phyloP scores from a whole-genome alignment of 1,139 yeast genomes.

The Lodderomyces pseudojiufengensis region DNA sequence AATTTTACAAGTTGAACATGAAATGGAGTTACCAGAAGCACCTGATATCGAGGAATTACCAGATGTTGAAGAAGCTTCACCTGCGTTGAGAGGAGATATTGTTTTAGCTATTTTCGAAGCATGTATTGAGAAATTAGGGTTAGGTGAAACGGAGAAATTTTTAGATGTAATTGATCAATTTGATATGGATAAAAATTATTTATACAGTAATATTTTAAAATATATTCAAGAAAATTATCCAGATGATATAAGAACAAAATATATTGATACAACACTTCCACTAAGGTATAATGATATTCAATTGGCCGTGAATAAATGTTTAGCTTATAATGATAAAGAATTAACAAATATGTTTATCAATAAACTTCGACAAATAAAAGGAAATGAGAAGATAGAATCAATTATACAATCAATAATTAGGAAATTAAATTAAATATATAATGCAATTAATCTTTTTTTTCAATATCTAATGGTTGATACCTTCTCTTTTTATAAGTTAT shows the following conservation, averaged over 20 bases:
- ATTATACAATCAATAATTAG: slow-evolving; percentile 30
- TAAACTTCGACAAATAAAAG: slow-evolving; percentile 21
- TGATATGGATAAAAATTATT: slow-evolving; percentile 65
- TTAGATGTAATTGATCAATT: slow-evolving; percentile 62
- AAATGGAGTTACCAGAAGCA: slow-evolving; percentile 38
- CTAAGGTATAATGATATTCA: slow-evolving; percentile 63
- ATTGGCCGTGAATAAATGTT: slow-evolving; percentile 65
- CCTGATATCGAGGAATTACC: slow-evolving; percentile 48
- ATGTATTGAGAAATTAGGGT: slow-evolving; percentile 38
- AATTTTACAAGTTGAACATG: slow-evolving; percentile 67
- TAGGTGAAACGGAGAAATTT: slow-evolving; percentile 44
- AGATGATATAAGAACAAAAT: slow-evolving; percentile 36
- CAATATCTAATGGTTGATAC: slow-evolving; percentile 25
- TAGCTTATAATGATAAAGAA: slow-evolving; percentile 46
- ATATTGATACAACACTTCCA: slow-evolving; percentile 65
- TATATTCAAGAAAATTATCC: slow-evolving; percentile 42
- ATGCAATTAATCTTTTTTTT: slow-evolving; percentile 9
- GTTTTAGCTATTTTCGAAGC: slow-evolving; percentile 80
- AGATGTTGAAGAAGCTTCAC: slow-evolving; percentile 42
- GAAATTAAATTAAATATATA: slow-evolving; percentile 16
- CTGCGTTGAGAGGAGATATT: slow-evolving; percentile 87
- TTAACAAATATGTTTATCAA: slow-evolving; percentile 46
- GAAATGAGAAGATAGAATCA: slow-evolving; percentile 23
- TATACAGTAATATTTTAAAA: slow-evolving; percentile 61
- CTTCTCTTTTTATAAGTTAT: slow-evolving; percentile 22